These are phyloP conservation scores for Mucor velutinosus DNA, from an alignment of 371 early-diverging fungal genomes.

Conservation along the genomic window DNA sequence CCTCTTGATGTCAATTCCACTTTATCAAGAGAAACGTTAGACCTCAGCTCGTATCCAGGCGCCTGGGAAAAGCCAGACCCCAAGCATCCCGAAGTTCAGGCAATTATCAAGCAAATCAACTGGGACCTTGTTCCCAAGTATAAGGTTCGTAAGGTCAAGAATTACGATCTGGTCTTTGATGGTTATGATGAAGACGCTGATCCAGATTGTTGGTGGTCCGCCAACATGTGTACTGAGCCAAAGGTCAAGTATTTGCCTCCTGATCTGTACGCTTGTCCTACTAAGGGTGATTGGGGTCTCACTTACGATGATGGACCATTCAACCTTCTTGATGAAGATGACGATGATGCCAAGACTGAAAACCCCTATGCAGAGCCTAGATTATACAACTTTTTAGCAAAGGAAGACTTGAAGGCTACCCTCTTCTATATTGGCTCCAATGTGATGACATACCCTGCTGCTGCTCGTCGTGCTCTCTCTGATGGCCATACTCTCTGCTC, in stretches of 20 bases:
- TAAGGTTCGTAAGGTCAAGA: slow-evolving; percentile 15
- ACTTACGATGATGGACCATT: slow-evolving; percentile 36
- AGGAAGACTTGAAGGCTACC: slow-evolving; percentile 21
- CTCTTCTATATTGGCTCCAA: slow-evolving; percentile 36
- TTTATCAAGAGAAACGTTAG: slow-evolving; percentile 9
- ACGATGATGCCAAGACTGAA: slow-evolving; percentile 13
- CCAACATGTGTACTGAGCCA: slow-evolving; percentile 20
- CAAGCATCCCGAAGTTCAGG: slow-evolving; percentile 35
- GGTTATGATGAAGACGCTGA: slow-evolving; percentile 24
- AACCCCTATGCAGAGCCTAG: slow-evolving; percentile 37
- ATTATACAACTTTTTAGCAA: slow-evolving; percentile 41
- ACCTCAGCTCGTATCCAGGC: slow-evolving; percentile 27
- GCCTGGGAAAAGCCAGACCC: slow-evolving; percentile 37
- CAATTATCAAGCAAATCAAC: slow-evolving; percentile 37
- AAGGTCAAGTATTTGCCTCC: slow-evolving; percentile 25
- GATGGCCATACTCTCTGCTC: slow-evolving; percentile 32
- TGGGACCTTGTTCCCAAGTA: slow-evolving; percentile 46
- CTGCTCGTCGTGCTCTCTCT: slow-evolving; percentile 27
- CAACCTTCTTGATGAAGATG: slow-evolving; percentile 20
- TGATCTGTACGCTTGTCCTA: slow-evolving; percentile 28
- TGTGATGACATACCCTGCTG: slow-evolving; percentile 24
- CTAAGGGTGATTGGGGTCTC: slow-evolving; percentile 34
- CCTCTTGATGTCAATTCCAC: not conserved
- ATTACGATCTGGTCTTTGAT: slow-evolving; percentile 12
- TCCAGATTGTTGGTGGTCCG: slow-evolving; percentile 33